Percentiles rank a stretch among this genome's conserved stretches.
Evolutionary conservation across 2,329 filamentous ascomycete genomes (phyloP).

Genomic region (Phyllosticta paracitricarpa): DNA sequence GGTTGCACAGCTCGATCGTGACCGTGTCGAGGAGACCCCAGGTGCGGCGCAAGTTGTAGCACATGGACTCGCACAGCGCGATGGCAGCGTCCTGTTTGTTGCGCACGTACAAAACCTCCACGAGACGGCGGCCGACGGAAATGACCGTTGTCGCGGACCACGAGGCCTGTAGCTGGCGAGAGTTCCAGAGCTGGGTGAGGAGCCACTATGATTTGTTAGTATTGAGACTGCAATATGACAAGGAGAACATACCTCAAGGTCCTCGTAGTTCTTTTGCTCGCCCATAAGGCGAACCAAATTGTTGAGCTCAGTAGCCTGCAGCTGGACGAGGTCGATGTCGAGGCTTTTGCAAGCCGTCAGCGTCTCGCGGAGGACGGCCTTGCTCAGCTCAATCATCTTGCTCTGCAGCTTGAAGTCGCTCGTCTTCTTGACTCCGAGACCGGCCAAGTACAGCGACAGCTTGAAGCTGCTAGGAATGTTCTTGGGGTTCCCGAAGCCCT

Average conservation of each 20-base stretch:
- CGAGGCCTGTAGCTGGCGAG: constrained; percentile 23
- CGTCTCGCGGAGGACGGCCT: constrained; percentile 32
- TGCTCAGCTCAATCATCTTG: constrained; percentile 31
- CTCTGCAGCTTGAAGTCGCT: constrained; percentile 25
- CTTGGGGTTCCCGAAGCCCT: constrained; percentile 23
- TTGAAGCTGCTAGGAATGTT: constrained; percentile 30
- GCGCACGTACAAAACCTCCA: constrained; percentile 43
- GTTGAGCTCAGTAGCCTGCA: constrained; percentile 33
- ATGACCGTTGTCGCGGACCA: constrained; percentile 34
- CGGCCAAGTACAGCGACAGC: constrained; percentile 24
- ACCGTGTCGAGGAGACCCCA: constrained; percentile 39
- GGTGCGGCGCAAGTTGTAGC: constrained; percentile 46
- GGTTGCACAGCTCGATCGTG: constrained; percentile 40
- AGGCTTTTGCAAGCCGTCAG: constrained; percentile 30
- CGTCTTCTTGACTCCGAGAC: constrained; percentile 19
- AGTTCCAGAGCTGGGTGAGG: constrained; percentile 28
- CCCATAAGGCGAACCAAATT: constrained; percentile 34
- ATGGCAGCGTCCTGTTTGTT: constrained; percentile 32
- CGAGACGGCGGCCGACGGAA: constrained; percentile 43
- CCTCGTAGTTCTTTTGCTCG: constrained; percentile 36
- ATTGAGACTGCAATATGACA: background rate
- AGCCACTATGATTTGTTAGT: constrained; percentile 18
- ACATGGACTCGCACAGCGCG: constrained; percentile 42
- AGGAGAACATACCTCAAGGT: constrained; percentile 22
- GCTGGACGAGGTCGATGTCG: constrained; percentile 34